Evolutionary conservation across 2,329 filamentous ascomycete species (phyloP).

Genomic region (Septoria linicola): DNA sequence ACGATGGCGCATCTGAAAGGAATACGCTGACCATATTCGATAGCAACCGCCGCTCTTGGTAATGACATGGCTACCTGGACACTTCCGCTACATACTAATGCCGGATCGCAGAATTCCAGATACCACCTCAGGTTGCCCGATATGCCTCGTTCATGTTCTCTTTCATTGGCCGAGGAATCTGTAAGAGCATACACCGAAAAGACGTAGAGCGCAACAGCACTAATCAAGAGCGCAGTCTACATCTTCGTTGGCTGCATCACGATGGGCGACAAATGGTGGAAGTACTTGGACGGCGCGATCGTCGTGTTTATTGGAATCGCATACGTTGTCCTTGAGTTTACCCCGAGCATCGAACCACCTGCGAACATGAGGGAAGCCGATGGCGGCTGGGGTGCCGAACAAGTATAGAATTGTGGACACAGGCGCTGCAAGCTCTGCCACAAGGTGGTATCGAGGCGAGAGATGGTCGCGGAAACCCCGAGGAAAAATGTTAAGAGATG

Average conservation of each 20-base stretch:
- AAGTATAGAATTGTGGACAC: conserved; percentile 43
- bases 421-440: no score
- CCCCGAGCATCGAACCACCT: conserved; percentile 54
- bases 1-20: background rate
- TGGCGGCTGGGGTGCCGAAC: conserved; percentile 54
- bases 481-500: no score
- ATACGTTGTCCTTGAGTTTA: conserved; percentile 60
- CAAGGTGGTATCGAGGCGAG: background rate
- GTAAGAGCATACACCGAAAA: conserved; percentile 55
- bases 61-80: conserved; percentile 1
- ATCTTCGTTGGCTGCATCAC: conserved; percentile 89
- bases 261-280: conserved; percentile 64
- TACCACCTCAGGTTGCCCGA: conserved; percentile 85
- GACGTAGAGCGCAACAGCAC: background rate
- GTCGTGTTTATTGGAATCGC: conserved; percentile 75
- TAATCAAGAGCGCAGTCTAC: conserved; percentile 66
- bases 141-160: conserved; percentile 98
- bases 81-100: background rate
- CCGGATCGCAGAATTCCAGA: conserved; percentile 72
- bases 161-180: conserved; percentile 90
- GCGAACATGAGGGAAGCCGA: conserved; percentile 57
- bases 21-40: conserved; percentile 17
- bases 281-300: conserved; percentile 73
- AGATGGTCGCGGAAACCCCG: background rate
- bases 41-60: conserved; percentile 61